Conservation (phyloP, 2,329 filamentous ascomycete genomes). For the Sporothrix dimorphospora region DNA sequence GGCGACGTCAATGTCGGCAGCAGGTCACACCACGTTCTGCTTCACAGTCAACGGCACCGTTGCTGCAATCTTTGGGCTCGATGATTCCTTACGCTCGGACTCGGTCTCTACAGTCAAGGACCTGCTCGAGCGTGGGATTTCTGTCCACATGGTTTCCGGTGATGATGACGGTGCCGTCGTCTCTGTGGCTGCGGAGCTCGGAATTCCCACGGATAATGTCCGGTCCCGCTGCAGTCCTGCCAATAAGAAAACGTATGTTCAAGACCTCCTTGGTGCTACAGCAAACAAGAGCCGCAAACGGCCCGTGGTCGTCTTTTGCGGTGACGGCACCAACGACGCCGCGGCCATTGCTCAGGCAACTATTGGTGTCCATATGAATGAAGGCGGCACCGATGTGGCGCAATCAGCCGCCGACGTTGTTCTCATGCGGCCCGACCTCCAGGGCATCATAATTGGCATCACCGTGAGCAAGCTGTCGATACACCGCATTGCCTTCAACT, state of each 20-base stretch:
- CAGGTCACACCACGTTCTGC: constrained; percentile 52
- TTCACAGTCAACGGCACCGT: constrained; percentile 46
- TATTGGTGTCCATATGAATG: constrained; percentile 70
- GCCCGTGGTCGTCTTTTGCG: constrained; percentile 66
- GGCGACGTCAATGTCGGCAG: constrained; percentile 43
- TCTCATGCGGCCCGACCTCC: constrained; percentile 60
- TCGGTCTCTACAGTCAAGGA: constrained; percentile 42
- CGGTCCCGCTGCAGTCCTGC: constrained; percentile 49
- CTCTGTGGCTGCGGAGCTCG: constrained; percentile 45
- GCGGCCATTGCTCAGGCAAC: constrained; percentile 70
- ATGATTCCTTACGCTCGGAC: constrained; percentile 52
- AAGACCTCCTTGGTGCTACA: constrained; percentile 40
- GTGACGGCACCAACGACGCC: constrained; percentile 81
- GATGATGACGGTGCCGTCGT: constrained; percentile 57
- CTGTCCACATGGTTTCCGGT: constrained; percentile 55
- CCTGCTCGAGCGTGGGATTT: constrained; percentile 46
- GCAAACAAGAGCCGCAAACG: constrained; percentile 24
- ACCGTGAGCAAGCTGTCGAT: constrained; percentile 53
- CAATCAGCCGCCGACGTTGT: constrained; percentile 70
- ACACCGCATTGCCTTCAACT: constrained; percentile 66
- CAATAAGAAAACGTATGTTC: constrained; percentile 53
- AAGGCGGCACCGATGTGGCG: constrained; percentile 64
- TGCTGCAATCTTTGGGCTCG: constrained; percentile 49
- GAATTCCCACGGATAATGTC: constrained; percentile 45
- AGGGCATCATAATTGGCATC: constrained; percentile 61